phyloP scores from a whole-genome alignment of 331 rosid species.

The Quercus phellos region DNA sequence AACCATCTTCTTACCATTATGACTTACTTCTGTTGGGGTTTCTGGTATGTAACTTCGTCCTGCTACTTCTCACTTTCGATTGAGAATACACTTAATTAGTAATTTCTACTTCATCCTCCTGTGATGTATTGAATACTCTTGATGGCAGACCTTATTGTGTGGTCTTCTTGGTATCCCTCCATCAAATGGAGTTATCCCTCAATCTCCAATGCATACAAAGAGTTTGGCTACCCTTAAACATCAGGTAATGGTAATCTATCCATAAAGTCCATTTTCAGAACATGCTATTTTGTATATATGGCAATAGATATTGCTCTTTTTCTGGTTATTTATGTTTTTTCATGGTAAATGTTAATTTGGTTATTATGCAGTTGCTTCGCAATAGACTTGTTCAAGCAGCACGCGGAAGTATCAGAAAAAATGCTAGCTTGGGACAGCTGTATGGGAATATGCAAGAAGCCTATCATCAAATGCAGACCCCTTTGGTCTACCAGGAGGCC shows the following conservation, averaged over 20 bases:
- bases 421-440: constrained; percentile 87
- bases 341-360: not conserved
- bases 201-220: constrained; percentile 99
- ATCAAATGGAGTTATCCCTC: constrained; percentile 94
- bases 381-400: constrained; percentile 77
- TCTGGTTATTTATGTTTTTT: not conserved
- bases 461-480: constrained; percentile 94
- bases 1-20: constrained; percentile 91
- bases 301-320: not conserved
- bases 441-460: constrained; percentile 96
- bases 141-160: constrained; percentile 75
- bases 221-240: constrained; percentile 97
- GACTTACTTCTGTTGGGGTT: constrained; percentile 89
- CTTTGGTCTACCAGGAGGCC: constrained; percentile 72
- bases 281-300: not conserved
- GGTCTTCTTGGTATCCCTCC: constrained; percentile 98
- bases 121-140: constrained; percentile 10
- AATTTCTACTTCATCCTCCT: not conserved
- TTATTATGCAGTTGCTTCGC: constrained; percentile 73
- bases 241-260: constrained; percentile 77
- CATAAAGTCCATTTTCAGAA: not conserved
- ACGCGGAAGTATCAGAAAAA: constrained; percentile 59
- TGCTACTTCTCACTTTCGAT: not conserved
- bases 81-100: not conserved
- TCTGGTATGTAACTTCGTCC: constrained; percentile 47